phyloP scores from a whole-genome alignment of 169 alveolate species.

The Plasmodium gaboni region DNA sequence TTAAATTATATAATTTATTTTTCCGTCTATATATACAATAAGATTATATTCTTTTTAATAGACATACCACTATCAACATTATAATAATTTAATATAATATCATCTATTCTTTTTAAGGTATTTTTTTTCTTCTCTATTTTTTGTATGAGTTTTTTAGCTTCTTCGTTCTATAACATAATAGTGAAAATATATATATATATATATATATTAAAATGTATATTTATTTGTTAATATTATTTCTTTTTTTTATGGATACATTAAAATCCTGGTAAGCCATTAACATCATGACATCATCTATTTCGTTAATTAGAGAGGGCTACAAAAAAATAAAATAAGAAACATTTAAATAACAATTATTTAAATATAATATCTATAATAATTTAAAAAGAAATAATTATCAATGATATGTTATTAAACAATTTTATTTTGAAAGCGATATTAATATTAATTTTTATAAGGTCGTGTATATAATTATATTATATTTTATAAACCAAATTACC shows the following conservation, averaged over 20 bases:
- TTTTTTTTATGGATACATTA: conserved; percentile 10
- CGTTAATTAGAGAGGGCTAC: conserved; percentile 73
- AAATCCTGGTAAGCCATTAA: conserved; percentile 73
- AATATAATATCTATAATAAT: too few relatives aligned
- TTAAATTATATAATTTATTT: background rate
- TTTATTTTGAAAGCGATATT: too few relatives aligned
- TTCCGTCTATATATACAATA: background rate
- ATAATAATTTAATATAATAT: conserved; percentile 78
- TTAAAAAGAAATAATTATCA: too few relatives aligned
- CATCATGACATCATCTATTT: conserved; percentile 76
- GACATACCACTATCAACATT: conserved; percentile 76
- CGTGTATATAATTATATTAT: too few relatives aligned
- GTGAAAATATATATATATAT: too few relatives aligned
- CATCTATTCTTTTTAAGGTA: conserved; percentile 79
- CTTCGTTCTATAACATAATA: conserved; percentile 75
- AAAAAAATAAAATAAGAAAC: conserved; percentile 13
- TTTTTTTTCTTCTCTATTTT: conserved; percentile 78
- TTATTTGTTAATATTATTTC: too few relatives aligned
- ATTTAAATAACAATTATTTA: too few relatives aligned
- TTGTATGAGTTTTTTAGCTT: conserved; percentile 77
- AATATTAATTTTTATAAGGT: too few relatives aligned
- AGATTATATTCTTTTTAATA: too few relatives aligned
- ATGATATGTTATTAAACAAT: too few relatives aligned
- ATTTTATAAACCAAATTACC: conserved; percentile 8
- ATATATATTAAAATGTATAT: too few relatives aligned